These are phyloP conservation scores for Beauveria sp. DNA, from an alignment of 2,329 filamentous ascomycete genomes.

Conservation along the genomic window DNA sequence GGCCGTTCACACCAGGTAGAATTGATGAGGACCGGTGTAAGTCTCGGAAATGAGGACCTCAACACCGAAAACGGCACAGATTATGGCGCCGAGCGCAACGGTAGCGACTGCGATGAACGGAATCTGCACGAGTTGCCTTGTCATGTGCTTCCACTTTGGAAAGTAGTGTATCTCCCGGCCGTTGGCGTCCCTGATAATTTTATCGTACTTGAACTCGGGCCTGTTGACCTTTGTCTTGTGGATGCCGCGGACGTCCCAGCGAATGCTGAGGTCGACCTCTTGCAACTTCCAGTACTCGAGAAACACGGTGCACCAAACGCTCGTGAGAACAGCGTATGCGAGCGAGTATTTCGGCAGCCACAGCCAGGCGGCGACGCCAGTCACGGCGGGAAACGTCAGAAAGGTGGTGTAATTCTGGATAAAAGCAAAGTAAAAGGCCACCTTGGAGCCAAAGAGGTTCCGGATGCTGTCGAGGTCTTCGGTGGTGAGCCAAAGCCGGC, in stretches of 20 bases:
- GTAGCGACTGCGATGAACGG: constrained; percentile 58
- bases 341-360: constrained; percentile 64
- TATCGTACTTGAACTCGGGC: constrained; percentile 57
- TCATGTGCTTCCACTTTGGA: constrained; percentile 55
- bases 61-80: constrained; percentile 62
- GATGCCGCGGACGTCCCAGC: constrained; percentile 66
- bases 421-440: constrained; percentile 79
- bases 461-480: constrained; percentile 52
- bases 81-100: constrained; percentile 55
- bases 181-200: constrained; percentile 52
- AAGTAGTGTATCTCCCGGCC: constrained; percentile 57
- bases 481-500: constrained; percentile 39
- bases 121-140: constrained; percentile 59
- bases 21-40: constrained; percentile 62
- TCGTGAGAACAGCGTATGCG: constrained; percentile 58
- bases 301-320: constrained; percentile 65
- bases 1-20: constrained; percentile 44
- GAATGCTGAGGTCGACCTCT: constrained; percentile 61
- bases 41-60: constrained; percentile 71
- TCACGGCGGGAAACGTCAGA: constrained; percentile 59
- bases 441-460: constrained; percentile 54
- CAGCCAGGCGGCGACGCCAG: constrained; percentile 62
- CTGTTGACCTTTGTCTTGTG: constrained; percentile 59
- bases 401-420: constrained; percentile 69
- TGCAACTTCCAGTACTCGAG: constrained; percentile 76